Percentiles rank a stretch among this genome's conserved stretches.
phyloP scores from a whole-genome alignment of 1,284 basidiomycete species.

The Paramarasmius palmivorus region DNA sequence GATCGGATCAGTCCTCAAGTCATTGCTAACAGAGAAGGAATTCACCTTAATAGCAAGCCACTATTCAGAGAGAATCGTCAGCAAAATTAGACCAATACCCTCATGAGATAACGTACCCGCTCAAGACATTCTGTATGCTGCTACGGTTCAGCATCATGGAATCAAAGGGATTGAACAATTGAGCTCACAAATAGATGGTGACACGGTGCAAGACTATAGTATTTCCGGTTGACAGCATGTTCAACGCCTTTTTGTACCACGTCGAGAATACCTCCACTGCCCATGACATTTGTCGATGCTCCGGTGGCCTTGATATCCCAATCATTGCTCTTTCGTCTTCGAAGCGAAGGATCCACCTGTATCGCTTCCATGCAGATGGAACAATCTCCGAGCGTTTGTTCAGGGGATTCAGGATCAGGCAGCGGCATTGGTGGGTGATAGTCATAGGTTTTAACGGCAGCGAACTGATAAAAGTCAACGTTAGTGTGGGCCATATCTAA shows the following conservation, averaged over 20 bases:
- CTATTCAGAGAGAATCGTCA: constrained; percentile 32
- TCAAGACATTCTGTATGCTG: constrained; percentile 87
- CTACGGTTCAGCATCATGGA: constrained; percentile 7
- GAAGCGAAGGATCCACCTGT: constrained; percentile 47
- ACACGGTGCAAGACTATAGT: constrained; percentile 86
- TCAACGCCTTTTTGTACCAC: constrained; percentile 47
- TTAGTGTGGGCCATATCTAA: too few species aligned
- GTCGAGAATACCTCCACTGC: constrained; percentile 35
- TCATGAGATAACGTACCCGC: constrained; percentile 39
- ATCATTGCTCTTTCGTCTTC: constrained; percentile 24
- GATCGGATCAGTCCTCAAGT: constrained; percentile 3
- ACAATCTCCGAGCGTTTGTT: constrained; percentile 78
- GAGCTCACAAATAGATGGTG: constrained; percentile 84
- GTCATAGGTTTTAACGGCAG: constrained; percentile 68
- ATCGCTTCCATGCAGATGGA: constrained; percentile 92
- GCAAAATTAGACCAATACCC: not conserved
- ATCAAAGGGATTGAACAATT: constrained; percentile 1
- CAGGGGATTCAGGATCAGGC: constrained; percentile 72
- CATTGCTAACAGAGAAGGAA: constrained; percentile 15
- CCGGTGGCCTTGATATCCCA: constrained; percentile 24
- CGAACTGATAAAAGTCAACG: constrained; percentile 50
- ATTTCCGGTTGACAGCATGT: constrained; percentile 50
- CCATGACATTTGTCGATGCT: constrained; percentile 22
- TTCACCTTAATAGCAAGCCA: constrained; percentile 88
- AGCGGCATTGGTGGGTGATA: constrained; percentile 80